Conservation (phyloP, 768 basidiomycete species). For the Russula sp. region DNA sequence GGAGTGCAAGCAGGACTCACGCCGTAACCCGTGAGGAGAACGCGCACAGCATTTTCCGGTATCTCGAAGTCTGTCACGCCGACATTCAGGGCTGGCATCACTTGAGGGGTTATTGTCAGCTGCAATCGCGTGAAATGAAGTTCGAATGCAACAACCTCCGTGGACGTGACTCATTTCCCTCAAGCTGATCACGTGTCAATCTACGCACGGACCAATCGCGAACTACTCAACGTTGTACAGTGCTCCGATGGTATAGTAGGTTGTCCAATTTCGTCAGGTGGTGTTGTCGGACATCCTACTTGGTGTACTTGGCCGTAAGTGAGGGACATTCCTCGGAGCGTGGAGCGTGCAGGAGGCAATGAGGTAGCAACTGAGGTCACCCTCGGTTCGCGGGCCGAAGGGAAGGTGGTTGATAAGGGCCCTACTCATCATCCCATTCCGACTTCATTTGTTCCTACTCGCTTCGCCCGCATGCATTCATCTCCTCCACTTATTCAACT, state of each 20-base stretch:
- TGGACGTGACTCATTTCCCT: neutral
- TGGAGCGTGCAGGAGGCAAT: neutral
- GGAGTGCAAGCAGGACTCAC: conserved; percentile 31
- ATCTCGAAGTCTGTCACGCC: neutral
- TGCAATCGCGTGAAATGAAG: neutral
- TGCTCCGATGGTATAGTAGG: neutral
- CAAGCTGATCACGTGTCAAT: conserved; percentile 3
- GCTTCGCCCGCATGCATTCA: conserved; percentile 3
- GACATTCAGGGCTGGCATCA: conserved; percentile 10
- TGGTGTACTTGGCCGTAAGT: neutral
- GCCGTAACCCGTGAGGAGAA: conserved; percentile 46
- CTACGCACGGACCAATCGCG: conserved; percentile 8
- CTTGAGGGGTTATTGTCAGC: neutral
- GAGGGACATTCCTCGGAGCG: neutral
- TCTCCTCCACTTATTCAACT: neutral
- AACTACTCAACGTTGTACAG: neutral
- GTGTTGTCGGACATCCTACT: neutral
- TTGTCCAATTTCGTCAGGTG: neutral
- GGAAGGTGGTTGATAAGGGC: neutral
- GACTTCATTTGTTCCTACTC: neutral
- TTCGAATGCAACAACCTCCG: neutral
- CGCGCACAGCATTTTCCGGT: conserved; percentile 30
- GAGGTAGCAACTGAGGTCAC: neutral
- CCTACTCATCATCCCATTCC: neutral
- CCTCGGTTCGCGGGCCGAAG: neutral